Percentiles rank a stretch among this genome's conserved stretches.
Conservation (phyloP, 176 grass and related monocot species). For the Eremochloa ophiuroides region DNA sequence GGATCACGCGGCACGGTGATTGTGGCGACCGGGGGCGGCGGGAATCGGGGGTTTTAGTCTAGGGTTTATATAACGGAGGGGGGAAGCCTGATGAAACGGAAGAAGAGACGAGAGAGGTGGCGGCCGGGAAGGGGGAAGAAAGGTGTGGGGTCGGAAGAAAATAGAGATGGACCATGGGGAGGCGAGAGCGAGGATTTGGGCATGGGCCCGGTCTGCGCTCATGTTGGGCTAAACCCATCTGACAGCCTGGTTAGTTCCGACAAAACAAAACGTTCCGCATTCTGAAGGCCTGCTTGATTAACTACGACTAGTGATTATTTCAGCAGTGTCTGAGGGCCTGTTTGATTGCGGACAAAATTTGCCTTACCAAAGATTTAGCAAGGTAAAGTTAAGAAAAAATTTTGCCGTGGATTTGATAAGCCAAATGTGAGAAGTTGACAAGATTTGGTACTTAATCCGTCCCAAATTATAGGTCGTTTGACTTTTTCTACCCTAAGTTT, state of each 20-base stretch:
- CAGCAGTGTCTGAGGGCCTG: too few relatives aligned
- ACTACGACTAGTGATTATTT: too few relatives aligned
- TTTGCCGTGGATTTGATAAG: too few relatives aligned
- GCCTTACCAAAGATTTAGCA: too few relatives aligned
- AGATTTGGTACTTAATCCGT: too few relatives aligned
- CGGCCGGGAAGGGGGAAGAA: background rate
- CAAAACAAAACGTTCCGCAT: background rate
- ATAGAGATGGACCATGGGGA: background rate
- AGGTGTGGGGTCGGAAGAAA: background rate
- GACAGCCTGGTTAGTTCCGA: background rate
- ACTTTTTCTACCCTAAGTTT: too few relatives aligned
- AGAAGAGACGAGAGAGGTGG: background rate
- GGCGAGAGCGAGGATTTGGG: background rate
- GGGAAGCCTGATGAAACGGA: background rate
- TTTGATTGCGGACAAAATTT: too few relatives aligned
- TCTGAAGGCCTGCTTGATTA: too few relatives aligned
- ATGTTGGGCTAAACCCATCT: background rate
- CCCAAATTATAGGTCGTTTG: too few relatives aligned
- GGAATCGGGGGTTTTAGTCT: conserved; percentile 15
- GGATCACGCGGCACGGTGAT: conserved; percentile 16
- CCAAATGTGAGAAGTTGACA: too few relatives aligned
- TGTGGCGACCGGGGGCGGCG: background rate
- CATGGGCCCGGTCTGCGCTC: background rate
- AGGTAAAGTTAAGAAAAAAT: too few relatives aligned
- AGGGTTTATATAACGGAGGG: conserved; percentile 30